Conservation (phyloP, 2,329 filamentous ascomycete genomes). For the Onygena corvina region DNA sequence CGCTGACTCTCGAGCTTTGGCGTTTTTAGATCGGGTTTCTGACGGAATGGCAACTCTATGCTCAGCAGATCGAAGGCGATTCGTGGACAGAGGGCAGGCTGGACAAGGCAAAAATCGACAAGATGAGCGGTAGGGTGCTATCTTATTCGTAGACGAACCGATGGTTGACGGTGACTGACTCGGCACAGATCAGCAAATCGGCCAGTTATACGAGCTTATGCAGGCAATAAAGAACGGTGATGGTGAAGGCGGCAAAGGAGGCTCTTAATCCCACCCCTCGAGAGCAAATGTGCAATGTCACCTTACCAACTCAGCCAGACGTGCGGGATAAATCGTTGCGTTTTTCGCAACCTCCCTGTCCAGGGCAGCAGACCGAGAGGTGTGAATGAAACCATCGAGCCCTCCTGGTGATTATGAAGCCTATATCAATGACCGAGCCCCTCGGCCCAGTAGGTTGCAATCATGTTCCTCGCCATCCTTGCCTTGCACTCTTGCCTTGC, state of each 20-base stretch:
- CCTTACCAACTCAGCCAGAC: neutral
- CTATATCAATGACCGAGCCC: neutral
- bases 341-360: neutral
- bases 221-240: conserved; percentile 55
- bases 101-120: conserved; percentile 71
- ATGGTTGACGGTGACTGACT: conserved; percentile 9
- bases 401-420: neutral
- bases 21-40: conserved; percentile 71
- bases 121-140: conserved; percentile 68
- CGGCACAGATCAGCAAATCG: conserved; percentile 70
- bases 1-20: neutral
- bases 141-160: conserved; percentile 7
- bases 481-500: neutral
- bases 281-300: neutral
- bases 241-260: conserved; percentile 13
- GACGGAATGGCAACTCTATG: conserved; percentile 92
- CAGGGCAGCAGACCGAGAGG: neutral
- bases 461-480: neutral
- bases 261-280: neutral
- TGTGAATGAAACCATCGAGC: neutral
- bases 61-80: conserved; percentile 81
- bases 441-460: neutral
- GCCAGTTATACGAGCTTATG: conserved; percentile 91
- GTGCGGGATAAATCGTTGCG: neutral
- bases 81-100: conserved; percentile 73